These are phyloP conservation scores for Apiotrichum montevideense DNA, from an alignment of 1,284 basidiomycete species.

Conservation along the genomic window DNA sequence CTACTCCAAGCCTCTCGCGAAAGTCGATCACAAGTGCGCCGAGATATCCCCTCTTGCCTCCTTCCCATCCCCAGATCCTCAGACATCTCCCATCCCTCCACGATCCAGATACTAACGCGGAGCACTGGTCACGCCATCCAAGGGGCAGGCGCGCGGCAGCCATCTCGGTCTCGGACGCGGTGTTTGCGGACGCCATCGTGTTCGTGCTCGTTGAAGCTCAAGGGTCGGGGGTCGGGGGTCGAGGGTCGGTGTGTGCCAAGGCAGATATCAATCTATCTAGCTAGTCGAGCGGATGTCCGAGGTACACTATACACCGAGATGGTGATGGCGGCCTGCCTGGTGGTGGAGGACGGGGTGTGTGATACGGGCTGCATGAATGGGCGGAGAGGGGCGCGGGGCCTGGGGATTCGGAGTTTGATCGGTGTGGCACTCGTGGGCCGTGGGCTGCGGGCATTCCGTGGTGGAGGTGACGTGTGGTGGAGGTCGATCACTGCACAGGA, in stretches of 20 bases:
- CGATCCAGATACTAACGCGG: conserved; percentile 59
- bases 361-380: neutral
- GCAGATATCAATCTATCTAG: no score
- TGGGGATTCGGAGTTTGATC: neutral
- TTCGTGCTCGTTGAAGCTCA: neutral
- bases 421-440: neutral
- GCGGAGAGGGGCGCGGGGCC: neutral
- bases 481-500: no score
- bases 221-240: neutral
- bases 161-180: conserved; percentile 76
- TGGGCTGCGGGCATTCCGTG: neutral
- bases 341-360: neutral
- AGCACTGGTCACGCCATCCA: conserved; percentile 84
- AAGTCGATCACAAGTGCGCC: no score
- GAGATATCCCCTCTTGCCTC: no score
- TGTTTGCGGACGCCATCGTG: conserved; percentile 62
- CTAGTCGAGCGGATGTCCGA: no score
- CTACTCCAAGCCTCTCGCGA: no score
- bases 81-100: neutral
- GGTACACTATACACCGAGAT: neutral
- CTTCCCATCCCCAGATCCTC: no score
- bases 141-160: conserved; percentile 70
- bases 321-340: neutral
- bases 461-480: no score
- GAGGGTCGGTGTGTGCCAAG: neutral